A percentile compares a stretch with the other conserved stretches of the same genome.
Evolutionary conservation across 2,329 filamentous ascomycete species (phyloP).

Genomic region (Xylaria sp.): DNA sequence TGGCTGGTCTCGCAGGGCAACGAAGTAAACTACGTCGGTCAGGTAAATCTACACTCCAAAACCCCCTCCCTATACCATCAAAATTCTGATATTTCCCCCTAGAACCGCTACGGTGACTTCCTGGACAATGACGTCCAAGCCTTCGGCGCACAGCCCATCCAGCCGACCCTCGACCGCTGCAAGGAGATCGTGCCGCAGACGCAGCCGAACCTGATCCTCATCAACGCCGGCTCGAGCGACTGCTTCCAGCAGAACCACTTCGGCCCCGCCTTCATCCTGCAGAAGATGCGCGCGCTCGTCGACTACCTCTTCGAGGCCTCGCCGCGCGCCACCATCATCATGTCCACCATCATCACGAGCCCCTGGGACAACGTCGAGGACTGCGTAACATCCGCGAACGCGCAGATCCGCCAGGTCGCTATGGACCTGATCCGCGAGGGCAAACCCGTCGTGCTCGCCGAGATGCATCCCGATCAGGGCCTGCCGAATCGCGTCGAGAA

Average conservation of each 20-base stretch:
- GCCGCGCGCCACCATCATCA: constrained; percentile 26
- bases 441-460: constrained; percentile 25
- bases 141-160: constrained; percentile 28
- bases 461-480: constrained; percentile 30
- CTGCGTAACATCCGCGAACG: constrained; percentile 28
- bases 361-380: constrained; percentile 26
- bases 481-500: constrained; percentile 23
- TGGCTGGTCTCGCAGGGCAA: constrained; percentile 27
- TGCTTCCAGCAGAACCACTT: constrained; percentile 28
- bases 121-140: constrained; percentile 31
- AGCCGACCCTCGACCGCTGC: constrained; percentile 27
- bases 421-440: constrained; percentile 26
- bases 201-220: constrained; percentile 29
- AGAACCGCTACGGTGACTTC: constrained; percentile 29
- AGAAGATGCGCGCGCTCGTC: constrained; percentile 26
- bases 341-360: constrained; percentile 30
- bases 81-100: constrained; percentile 3
- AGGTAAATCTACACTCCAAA: constrained; percentile 15
- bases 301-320: constrained; percentile 29
- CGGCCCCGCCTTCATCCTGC: constrained; percentile 24
- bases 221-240: constrained; percentile 29
- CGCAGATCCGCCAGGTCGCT: constrained; percentile 29
- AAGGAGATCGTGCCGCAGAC: constrained; percentile 28
- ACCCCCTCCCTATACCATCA: constrained; percentile 4
- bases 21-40: constrained; percentile 27